Percentiles rank a stretch among this genome's conserved stretches.
Conservation (phyloP, 345 rosid species). For the Noccaea bulbosa region DNA sequence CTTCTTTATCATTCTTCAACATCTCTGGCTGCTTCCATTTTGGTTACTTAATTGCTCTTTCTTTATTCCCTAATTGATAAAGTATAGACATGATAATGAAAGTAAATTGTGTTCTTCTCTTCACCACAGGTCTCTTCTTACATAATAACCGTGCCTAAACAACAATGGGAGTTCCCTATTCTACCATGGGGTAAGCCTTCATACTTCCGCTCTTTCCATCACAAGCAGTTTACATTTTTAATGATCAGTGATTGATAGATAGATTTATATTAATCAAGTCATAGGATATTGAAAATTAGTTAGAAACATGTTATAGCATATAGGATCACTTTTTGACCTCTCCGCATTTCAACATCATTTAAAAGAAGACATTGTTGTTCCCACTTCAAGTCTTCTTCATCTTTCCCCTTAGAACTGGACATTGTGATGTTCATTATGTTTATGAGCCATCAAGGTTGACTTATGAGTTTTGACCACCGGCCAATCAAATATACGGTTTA, state of each 20-base stretch:
- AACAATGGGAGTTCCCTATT: slow-evolving; percentile 74
- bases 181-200: slow-evolving; percentile 77
- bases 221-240: neutral
- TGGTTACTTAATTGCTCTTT: slow-evolving; percentile 47
- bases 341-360: slow-evolving; percentile 35
- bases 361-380: slow-evolving; percentile 34
- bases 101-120: slow-evolving; percentile 22
- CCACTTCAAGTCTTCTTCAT: slow-evolving; percentile 38
- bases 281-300: slow-evolving; percentile 17
- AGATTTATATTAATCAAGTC: neutral
- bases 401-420: slow-evolving; percentile 43
- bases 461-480: slow-evolving; percentile 37
- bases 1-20: slow-evolving; percentile 54
- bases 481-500: slow-evolving; percentile 29
- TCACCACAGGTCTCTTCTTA: slow-evolving; percentile 75
- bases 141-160: slow-evolving; percentile 68
- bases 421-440: slow-evolving; percentile 36
- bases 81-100: slow-evolving; percentile 20
- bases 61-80: neutral
- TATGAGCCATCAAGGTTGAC: slow-evolving; percentile 44
- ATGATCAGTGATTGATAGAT: neutral
- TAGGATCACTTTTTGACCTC: slow-evolving; percentile 21
- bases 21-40: slow-evolving; percentile 72
- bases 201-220: slow-evolving; percentile 4
- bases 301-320: neutral